Conservation (phyloP, 192 early-diverging fungal species). For the Endogone sp. region DNA sequence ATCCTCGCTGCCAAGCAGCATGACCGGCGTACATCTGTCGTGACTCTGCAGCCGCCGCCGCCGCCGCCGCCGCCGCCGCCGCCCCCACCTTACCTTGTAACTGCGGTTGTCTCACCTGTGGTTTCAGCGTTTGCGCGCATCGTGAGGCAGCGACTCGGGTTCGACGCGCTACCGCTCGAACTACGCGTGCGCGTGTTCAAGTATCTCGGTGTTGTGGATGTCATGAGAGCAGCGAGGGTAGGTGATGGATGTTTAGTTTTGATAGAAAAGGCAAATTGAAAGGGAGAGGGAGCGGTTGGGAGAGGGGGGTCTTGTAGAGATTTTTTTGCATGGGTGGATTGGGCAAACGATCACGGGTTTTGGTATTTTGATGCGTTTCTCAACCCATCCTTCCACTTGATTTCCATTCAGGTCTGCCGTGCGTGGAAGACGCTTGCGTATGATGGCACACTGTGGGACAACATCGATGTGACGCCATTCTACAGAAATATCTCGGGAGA, state of each 20-base stretch:
- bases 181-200: neutral
- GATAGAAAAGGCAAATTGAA: too few species aligned
- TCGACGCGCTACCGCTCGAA: neutral
- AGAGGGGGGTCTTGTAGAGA: too few species aligned
- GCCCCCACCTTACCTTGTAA: too few species aligned
- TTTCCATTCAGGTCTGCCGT: neutral
- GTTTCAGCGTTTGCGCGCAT: neutral
- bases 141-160: neutral
- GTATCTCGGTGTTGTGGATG: neutral
- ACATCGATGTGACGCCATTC: conserved; percentile 29
- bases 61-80: too few species aligned
- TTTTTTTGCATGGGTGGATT: neutral
- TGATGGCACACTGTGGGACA: conserved; percentile 33
- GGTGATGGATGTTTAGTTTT: too few species aligned
- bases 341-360: neutral
- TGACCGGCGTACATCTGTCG: neutral
- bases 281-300: neutral
- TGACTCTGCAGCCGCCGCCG: neutral
- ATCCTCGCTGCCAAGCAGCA: neutral
- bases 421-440: conserved; percentile 26
- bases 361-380: neutral
- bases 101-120: too few species aligned
- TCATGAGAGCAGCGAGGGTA: neutral
- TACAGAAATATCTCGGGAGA: conserved; percentile 32
- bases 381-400: neutral